Evolutionary conservation across 257 asterid species (phyloP), one percentile per base, ranked within the genome.

Genomic region (Nicotiana obtusifolia): DNA sequence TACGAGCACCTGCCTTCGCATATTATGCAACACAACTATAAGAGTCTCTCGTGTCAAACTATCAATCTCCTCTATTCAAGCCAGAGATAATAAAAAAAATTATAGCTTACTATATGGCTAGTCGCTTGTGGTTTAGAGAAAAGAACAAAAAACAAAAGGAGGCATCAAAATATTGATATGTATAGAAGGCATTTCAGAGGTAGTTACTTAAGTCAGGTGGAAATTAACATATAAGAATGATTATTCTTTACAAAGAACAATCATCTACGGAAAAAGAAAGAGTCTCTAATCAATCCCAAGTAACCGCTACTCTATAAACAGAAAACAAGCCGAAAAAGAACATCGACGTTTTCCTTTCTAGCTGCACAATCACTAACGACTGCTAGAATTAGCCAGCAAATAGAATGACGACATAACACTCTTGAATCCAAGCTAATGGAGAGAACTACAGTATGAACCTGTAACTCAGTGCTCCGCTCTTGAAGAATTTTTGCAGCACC

Each of bases 401-500:
- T 7, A 66, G 52, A 66, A 66, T 14, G 31, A 8, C 0, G 24
- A 4, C 26, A 3, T 31, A 66, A 26, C 1, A 17, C 31, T 66
- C 76, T 31, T 31, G 52, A 66, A 17, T 75, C 33, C 56, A 83
- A 77, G 80, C 19, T 64, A 65, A 41, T 28, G 2, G n/a, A 81
- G 28, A 77, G 47, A 30, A 44, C 28, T 16, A 47, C 62, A 82
- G 67, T 73, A 53, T 28, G 64, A 79, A 93, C 97, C 94, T 86
- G 86, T 49, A 93, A 83, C 47, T 84, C 86, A 76, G 28, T 16
- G 5, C 65, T 76, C 47, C 80, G 86, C 67, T 91, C 87, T 75
- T 89, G 90, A 86, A 93, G 97, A 76, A 93, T 83, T 88, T 85
- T 90, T 6, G 96, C 91, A 78, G 94, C 96, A 69, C 96, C 96